Conservation (phyloP, 768 basidiomycete species). For the Boletus vinaceobasis region DNA sequence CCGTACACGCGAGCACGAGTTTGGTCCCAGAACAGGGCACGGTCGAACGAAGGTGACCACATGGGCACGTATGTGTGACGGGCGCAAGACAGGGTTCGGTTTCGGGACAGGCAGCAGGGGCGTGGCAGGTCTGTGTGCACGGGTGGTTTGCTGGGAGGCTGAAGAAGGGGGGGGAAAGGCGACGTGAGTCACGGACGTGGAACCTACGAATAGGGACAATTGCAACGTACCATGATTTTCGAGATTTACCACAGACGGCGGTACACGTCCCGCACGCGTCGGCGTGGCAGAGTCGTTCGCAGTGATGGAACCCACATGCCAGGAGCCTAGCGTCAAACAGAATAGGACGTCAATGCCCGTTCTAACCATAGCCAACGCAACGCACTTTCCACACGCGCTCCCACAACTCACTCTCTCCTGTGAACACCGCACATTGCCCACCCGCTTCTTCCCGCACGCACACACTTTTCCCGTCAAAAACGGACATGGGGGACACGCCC, state of each 20-base stretch:
- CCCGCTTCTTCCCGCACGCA: constrained; percentile 82
- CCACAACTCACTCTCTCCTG: constrained; percentile 82
- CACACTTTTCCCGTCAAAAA: constrained; percentile 76
- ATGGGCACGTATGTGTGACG: constrained; percentile 72
- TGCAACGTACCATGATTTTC: constrained; percentile 70
- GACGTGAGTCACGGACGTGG: neutral
- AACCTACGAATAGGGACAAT: neutral
- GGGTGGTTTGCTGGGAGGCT: constrained; percentile 73
- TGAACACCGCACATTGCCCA: constrained; percentile 82
- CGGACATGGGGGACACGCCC: constrained; percentile 80
- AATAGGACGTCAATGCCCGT: neutral
- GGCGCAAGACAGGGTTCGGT: constrained; percentile 68
- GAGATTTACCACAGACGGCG: constrained; percentile 78
- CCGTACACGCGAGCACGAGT: constrained; percentile 66
- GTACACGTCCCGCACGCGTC: constrained; percentile 78
- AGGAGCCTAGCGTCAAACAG: constrained; percentile 44
- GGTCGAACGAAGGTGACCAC: constrained; percentile 75
- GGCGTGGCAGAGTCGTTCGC: constrained; percentile 77
- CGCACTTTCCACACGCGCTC: constrained; percentile 69
- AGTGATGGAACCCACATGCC: constrained; percentile 86
- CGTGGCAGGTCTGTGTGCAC: constrained; percentile 79
- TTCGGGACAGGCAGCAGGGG: constrained; percentile 82
- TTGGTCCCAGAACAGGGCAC: constrained; percentile 58
- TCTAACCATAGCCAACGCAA: neutral
- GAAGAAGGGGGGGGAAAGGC: neutral